These are phyloP conservation scores for Dactylellina sp. DNA, from an alignment of 2,329 filamentous ascomycete species.

Conservation along the genomic window DNA sequence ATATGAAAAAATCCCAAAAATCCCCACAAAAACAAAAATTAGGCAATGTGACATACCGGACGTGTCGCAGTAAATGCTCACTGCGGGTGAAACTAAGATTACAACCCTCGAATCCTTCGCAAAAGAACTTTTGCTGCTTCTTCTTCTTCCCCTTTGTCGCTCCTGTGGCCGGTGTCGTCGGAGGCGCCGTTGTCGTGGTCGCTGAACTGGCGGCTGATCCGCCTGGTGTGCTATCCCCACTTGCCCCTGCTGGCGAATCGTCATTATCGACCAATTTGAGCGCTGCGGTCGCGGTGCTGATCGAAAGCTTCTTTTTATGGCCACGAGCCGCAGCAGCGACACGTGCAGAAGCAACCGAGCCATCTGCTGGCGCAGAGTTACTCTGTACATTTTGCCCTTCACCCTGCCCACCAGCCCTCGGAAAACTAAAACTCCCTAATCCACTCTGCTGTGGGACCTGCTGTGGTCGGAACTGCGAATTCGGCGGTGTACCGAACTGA, in stretches of 20 bases:
- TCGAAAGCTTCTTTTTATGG: constrained; percentile 56
- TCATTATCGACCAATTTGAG: constrained; percentile 55
- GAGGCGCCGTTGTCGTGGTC: constrained; percentile 21
- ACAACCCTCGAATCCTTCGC: constrained; percentile 93
- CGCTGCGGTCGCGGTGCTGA: constrained; percentile 56
- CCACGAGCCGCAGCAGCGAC: constrained; percentile 36
- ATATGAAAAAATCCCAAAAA: constrained; percentile 9
- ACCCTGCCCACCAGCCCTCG: constrained; percentile 32
- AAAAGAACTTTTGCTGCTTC: constrained; percentile 95
- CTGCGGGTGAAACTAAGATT: constrained; percentile 94
- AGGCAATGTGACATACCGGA: constrained; percentile 73
- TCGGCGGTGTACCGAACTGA: constrained; percentile 48
- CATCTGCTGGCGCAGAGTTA: constrained; percentile 22
- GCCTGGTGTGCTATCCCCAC: constrained; percentile 49
- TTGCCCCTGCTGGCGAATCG: constrained; percentile 40
- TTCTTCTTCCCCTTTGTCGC: constrained; percentile 82
- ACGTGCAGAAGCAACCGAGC: constrained; percentile 27
- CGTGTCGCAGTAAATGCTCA: constrained; percentile 93
- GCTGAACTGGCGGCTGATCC: constrained; percentile 52
- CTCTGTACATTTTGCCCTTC: constrained; percentile 40
- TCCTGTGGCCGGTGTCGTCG: constrained; percentile 14
- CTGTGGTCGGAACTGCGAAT: constrained; percentile 52
- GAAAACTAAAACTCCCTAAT: constrained; percentile 41
- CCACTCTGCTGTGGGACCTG: constrained; percentile 42
- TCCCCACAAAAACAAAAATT: constrained; percentile 55